These are phyloP conservation scores for Sechiopsis laciniata DNA, from an alignment of 306 rosid genomes.

Conservation along the genomic window DNA sequence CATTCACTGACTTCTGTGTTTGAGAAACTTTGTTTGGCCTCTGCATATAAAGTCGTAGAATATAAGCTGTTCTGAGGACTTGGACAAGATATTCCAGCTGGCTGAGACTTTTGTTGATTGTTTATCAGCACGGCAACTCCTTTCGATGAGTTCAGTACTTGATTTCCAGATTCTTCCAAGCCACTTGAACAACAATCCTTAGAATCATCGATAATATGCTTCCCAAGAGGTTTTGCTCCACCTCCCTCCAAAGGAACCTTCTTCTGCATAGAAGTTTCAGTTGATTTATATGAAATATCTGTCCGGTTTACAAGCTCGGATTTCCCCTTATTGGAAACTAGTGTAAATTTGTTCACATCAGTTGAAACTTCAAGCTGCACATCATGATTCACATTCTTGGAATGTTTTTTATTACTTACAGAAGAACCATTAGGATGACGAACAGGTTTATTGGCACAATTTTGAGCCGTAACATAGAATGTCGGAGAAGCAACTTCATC, in stretches of 20 bases:
- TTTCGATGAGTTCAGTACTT: conserved; percentile 32
- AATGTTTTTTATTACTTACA: conserved; percentile 39
- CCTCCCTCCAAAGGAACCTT: conserved; percentile 36
- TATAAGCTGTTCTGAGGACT: conserved; percentile 81
- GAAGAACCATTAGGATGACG: conserved; percentile 37
- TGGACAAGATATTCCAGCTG: conserved; percentile 41
- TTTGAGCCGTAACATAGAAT: conserved; percentile 32
- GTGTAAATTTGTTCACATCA: conserved; percentile 26
- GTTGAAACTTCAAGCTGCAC: conserved; percentile 29
- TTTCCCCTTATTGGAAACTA: conserved; percentile 32
- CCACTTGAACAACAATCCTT: conserved; percentile 37
- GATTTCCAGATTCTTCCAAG: conserved; percentile 30
- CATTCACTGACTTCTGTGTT: conserved; percentile 69
- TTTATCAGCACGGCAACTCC: conserved; percentile 34
- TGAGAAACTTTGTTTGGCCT: conserved; percentile 78
- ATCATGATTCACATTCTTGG: conserved; percentile 27
- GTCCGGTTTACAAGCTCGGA: conserved; percentile 27
- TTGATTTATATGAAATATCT: conserved; percentile 11
- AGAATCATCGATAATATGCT: conserved; percentile 30
- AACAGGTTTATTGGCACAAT: conserved; percentile 35
- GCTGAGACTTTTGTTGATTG: conserved; percentile 30
- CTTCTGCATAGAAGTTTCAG: conserved; percentile 38
- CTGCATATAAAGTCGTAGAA: conserved; percentile 62
- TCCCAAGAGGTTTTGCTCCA: conserved; percentile 37
- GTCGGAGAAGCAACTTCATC: conserved; percentile 42